Percentiles rank a stretch among this genome's conserved stretches.
These are phyloP conservation scores for Acacia concinna DNA, from an alignment of 331 rosid species.

Conservation along the genomic window DNA sequence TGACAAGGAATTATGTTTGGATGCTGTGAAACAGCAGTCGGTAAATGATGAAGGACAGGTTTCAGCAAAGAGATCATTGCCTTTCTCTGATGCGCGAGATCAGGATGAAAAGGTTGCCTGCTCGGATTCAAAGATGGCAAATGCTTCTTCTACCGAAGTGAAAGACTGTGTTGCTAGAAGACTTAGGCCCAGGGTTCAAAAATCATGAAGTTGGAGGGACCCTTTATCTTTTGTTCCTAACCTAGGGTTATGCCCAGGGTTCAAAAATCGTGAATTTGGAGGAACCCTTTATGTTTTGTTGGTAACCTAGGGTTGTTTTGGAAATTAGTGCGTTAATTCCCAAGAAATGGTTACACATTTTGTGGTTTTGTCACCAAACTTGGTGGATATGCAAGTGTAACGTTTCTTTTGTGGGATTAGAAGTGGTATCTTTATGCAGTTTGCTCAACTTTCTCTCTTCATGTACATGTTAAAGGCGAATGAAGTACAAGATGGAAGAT, in stretches of 20 bases:
- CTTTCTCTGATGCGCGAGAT: constrained; percentile 37
- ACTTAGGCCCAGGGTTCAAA: constrained; percentile 44
- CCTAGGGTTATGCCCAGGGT: constrained; percentile 33
- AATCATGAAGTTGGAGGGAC: constrained; percentile 27
- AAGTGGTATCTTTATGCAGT: neutral
- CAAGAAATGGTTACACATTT: constrained; percentile 9
- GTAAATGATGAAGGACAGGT: constrained; percentile 37
- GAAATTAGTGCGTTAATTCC: constrained; percentile 1
- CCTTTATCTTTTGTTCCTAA: neutral
- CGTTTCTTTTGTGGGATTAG: neutral
- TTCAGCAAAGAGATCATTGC: constrained; percentile 47
- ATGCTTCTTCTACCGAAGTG: constrained; percentile 32
- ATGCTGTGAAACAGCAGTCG: constrained; percentile 30
- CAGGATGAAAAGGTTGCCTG: constrained; percentile 21
- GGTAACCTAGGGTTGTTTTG: neutral
- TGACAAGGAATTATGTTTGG: constrained; percentile 23
- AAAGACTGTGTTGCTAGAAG: constrained; percentile 41
- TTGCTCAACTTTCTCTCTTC: neutral
- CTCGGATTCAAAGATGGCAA: constrained; percentile 28
- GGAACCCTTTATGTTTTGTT: neutral
- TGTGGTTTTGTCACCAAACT: constrained; percentile 9
- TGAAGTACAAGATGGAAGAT: neutral
- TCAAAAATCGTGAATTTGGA: constrained; percentile 29
- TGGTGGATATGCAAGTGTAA: neutral
- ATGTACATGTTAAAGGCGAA: neutral